Base-by-base conservation (phyloP, 1,284 basidiomycete genomes). In the Austropuccinia psidii region DNA sequence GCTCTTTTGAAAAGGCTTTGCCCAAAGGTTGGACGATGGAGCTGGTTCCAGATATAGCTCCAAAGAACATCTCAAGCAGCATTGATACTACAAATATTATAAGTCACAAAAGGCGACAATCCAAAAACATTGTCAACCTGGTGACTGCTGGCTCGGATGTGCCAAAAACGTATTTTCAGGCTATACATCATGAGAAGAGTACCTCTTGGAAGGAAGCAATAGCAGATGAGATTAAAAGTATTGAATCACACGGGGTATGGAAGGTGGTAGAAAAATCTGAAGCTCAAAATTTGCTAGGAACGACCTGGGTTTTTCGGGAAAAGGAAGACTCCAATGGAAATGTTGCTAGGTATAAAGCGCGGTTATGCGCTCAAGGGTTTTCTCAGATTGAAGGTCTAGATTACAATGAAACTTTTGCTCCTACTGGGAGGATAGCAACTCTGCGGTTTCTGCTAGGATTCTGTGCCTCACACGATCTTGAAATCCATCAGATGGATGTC, bases 331-430 rank as follows among this genome's bases (percentile, higher is more conserved):
- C 8, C 49, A 24, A 21, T 15, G 8, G 49, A 74, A 76, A 67
- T 17, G 31, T 67, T 1, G 19, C 54, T 1, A 67, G 54, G 21
- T 67, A 54, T 49, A 67, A 67, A 55, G 64, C 74, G 8, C 17
- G 75, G 33, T 54, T 74, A 21, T 73, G 74, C 45, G 75, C 62
- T 49, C 37, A 60, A 29, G 75, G 75, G 49, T 75, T 49, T 65
- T n/a, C 24, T 13, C 75, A 76, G 47, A 19, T 24, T n/a, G 21
- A 70, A 21, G 73, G 75, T 11, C 19, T 73, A 19, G 62, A 75
- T 24, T 75, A 55, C 72, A 47, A 55, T 41, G 73, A 76, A 37
- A 75, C 74, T 21, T 76, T 62, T 55, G 67, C 74, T 9, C 68
- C 74, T 6, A 75, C 75, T 21, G 45, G 47, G 3, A 31, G 62